Base-by-base conservation (phyloP, 257 asterid species). In the Schizonepeta tenuifolia region DNA sequence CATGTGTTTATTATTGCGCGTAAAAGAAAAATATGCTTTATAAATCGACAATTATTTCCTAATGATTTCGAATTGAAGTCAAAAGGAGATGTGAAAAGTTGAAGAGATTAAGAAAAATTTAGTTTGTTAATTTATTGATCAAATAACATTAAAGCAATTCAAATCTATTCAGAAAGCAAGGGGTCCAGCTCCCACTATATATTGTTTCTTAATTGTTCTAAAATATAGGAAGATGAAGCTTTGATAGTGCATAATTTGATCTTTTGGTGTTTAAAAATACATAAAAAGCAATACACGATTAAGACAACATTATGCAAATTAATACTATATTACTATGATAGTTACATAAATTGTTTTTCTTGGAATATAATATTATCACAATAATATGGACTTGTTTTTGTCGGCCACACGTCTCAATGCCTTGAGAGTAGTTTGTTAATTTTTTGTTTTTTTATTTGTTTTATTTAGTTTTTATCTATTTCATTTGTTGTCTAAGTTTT, bases 181-280 rank as follows among this genome's bases (percentile, higher is more conserved):
- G 36, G 75, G 78, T 41, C 78, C 78, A 62, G 67, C 71, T 67
- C 56, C 74, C 81, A 81, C 84, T 76, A 54, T 28, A 70, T 75
- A 72, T 67, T 55, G 79, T 62, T 79, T 71, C 73, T 65, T 69
- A 76, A 60, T 49, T 15, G 35, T 36, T 75, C 63, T 9, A 24
- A 50, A 75, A 54, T 64, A 47, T 67, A 57, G 69, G 56, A 44
- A 71, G 69, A 63, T 26, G 54, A 69, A 61, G 38, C 64, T 10
- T 69, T 51, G 66, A 5, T 69, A 62, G 51, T 57, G 75, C 80
- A 51, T 18, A 40, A 61, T 50, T 51, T 61, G 67, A 62, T 62
- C 22, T 58, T 47, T 68, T 57, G 13, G 21, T 46, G 4, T 66
- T 59, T 44, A 59, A 54, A 63, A 46, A 76, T 63, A 47, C 59